Percentiles rank a stretch among this genome's conserved stretches.
phyloP scores from a whole-genome alignment of 768 basidiomycete species.

The Termitomyces sp. region DNA sequence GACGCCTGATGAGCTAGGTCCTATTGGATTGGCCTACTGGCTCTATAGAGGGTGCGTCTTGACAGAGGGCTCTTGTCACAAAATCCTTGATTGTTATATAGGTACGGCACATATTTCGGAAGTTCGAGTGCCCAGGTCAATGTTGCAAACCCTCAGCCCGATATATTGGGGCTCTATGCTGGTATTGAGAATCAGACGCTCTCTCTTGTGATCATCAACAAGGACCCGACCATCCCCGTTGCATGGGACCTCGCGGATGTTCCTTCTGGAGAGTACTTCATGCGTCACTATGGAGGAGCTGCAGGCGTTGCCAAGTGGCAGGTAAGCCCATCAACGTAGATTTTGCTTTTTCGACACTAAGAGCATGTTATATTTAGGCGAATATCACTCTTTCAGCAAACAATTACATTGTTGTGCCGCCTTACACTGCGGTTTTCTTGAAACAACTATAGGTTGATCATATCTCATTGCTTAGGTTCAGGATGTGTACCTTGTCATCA shows the following conservation, averaged over 20 bases:
- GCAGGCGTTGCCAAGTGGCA: conserved; percentile 52
- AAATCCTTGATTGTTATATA: conserved; percentile 9
- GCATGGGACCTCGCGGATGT: conserved; percentile 36
- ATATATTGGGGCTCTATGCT: conserved; percentile 42
- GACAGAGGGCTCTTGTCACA: neutral
- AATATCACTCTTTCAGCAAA: conserved; percentile 24
- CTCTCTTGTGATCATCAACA: conserved; percentile 46
- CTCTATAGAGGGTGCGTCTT: conserved; percentile 42
- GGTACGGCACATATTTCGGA: conserved; percentile 43
- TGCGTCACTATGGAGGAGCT: conserved; percentile 51
- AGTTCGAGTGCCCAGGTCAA: conserved; percentile 37
- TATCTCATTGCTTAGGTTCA: neutral
- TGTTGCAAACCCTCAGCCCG: conserved; percentile 31
- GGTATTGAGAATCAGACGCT: conserved; percentile 32
- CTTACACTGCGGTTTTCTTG: conserved; percentile 25
- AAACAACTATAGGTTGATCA: conserved; percentile 14
- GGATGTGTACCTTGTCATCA: neutral
- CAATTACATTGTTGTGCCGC: conserved; percentile 27
- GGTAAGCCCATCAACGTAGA: conserved; percentile 22
- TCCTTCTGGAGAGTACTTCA: conserved; percentile 42
- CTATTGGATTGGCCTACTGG: conserved; percentile 52
- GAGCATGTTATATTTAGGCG: conserved; percentile 14
- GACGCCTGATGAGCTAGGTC: conserved; percentile 38
- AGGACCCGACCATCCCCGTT: conserved; percentile 35
- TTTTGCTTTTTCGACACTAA: neutral